These are phyloP conservation scores for Leccinum truebloodii DNA, from an alignment of 768 basidiomycete species.

Conservation along the genomic window DNA sequence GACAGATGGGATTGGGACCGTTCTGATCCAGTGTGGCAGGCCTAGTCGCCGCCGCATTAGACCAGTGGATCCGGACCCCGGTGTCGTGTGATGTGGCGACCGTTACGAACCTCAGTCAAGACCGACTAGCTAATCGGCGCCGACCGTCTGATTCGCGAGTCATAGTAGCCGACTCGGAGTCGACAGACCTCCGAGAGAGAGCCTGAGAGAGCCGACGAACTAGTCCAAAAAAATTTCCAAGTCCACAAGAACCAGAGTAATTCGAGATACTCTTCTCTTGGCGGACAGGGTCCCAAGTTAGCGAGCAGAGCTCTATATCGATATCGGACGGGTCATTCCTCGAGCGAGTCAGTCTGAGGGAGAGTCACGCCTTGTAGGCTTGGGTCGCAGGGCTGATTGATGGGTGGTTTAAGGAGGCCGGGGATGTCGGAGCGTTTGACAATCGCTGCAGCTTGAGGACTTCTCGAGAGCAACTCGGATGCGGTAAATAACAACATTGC, in stretches of 20 bases:
- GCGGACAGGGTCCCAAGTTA: background rate
- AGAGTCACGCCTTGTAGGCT: background rate
- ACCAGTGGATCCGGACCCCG: background rate
- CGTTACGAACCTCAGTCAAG: background rate
- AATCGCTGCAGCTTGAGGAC: background rate
- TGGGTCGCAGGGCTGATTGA: no score
- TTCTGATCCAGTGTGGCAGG: background rate
- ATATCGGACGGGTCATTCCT: background rate
- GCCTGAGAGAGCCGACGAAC: background rate
- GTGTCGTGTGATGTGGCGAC: background rate
- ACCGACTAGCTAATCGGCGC: background rate
- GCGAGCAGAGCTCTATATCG: background rate
- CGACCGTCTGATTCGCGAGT: background rate
- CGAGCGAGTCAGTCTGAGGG: background rate
- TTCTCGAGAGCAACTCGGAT: background rate
- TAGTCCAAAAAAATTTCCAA: background rate
- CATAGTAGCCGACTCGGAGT: background rate
- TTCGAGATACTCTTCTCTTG: background rate
- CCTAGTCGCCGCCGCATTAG: background rate
- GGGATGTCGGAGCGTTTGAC: background rate
- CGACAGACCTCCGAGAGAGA: background rate
- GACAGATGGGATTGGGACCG: background rate
- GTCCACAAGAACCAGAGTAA: background rate
- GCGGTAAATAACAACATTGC: background rate
- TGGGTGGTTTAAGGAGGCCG: background rate